phyloP scores from a whole-genome alignment of 1,284 basidiomycete species.

The Pseudomicrostroma phylloplanum region DNA sequence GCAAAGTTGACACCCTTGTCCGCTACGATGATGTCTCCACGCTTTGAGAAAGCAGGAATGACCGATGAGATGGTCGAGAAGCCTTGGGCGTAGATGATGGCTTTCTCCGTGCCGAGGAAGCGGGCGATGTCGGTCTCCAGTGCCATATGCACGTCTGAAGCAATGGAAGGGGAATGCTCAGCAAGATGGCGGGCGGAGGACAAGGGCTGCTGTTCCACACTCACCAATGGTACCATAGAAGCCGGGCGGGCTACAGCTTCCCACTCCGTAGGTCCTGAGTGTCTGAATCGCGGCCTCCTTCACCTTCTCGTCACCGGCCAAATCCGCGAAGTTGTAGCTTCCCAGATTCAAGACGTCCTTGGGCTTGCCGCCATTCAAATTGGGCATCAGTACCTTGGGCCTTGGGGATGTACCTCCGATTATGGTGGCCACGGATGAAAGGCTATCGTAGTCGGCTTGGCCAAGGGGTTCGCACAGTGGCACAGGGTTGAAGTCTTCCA shows the following conservation, averaged over 20 bases:
- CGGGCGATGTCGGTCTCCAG: constrained; percentile 82
- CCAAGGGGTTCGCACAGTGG: constrained; percentile 66
- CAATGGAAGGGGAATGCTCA: neutral
- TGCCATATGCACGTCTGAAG: constrained; percentile 78
- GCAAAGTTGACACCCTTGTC: constrained; percentile 90
- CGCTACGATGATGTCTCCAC: constrained; percentile 96
- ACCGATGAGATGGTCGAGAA: constrained; percentile 89
- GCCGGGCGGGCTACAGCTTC: constrained; percentile 90
- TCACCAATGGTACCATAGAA: constrained; percentile 93
- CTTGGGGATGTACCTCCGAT: constrained; percentile 65
- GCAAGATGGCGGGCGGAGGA: neutral
- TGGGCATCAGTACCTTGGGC: constrained; percentile 70
- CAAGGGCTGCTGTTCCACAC: constrained; percentile 25
- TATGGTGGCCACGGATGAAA: constrained; percentile 70
- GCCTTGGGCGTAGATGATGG: constrained; percentile 90
- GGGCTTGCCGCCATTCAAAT: constrained; percentile 56
- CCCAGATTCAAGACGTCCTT: constrained; percentile 82
- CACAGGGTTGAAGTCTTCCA: constrained; percentile 89
- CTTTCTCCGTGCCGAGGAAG: constrained; percentile 78
- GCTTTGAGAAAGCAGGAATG: constrained; percentile 94
- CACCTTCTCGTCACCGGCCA: constrained; percentile 79
- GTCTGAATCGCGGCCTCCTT: constrained; percentile 79
- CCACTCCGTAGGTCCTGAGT: constrained; percentile 85
- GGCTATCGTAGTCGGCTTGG: constrained; percentile 63
- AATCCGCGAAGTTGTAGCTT: constrained; percentile 85